Base-by-base conservation (phyloP, 202 grass and related monocot genomes). In the Musa balbisiana region DNA sequence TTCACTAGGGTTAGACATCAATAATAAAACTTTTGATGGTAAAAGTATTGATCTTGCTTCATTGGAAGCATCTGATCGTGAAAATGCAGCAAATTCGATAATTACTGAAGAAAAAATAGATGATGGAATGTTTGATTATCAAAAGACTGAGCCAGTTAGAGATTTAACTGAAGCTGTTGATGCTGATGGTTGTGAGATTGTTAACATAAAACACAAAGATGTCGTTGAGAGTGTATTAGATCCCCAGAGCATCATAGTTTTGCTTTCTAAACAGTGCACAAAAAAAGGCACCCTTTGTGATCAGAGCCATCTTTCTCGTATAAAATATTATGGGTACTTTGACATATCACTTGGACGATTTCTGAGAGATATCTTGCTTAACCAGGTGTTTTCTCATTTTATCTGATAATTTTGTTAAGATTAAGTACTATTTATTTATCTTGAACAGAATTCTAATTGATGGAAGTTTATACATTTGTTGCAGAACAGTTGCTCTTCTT, bases 321-420 rank as follows among this genome's bases (percentile, higher is more conserved):
- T 99, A 71, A 99, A 99, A 67, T 99, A 99, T 80, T 99, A 99
- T 75, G 95, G 95, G 55, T 85, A 92, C 73, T 92, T 89, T 59
- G 91, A 99, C 79, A 78, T 95, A 27, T 95, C 96, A 64, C 82
- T 99, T 59, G 96, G 91, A 55, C 80, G 96, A 75, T 99, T 87
- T 85, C 87, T 95, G 83, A 87, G 84, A 88, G 84, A 95, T 69
- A 86, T 95, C 67, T 92, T 94, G 71, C 83, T 85, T 60, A 89
- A 89, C 83, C 78, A 99, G 96, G 96, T 99, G 33, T 43, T 43
- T 87, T 65, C 16, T 72, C 52, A 75, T 20, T 83, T 80, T 58
- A 55, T 58, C 59, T 79, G 16, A 15, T 66, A 54, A 26, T 26
- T 2, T 51, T 77, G 15, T 19, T 70, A 16, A 33, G 1, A 15